Conservation (phyloP, 495 filamentous ascomycete genomes). For the Hyphodiscus hymeniophilus region DNA sequence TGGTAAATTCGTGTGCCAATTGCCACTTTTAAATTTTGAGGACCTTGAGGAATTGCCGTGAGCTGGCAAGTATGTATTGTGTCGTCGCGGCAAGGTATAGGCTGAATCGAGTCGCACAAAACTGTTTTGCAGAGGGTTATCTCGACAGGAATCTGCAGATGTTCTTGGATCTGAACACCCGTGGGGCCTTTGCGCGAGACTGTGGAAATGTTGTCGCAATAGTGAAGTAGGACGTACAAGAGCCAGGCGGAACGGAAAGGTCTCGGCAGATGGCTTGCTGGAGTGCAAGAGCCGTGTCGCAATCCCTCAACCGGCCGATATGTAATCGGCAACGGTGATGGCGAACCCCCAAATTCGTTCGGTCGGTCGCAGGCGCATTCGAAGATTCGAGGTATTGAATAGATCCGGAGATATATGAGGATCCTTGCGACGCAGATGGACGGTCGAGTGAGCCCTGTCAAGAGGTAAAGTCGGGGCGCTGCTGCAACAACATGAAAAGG, state of each 20-base stretch:
- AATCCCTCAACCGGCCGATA: constrained; percentile 6
- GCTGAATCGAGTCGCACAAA: constrained; percentile 10
- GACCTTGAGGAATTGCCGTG: not conserved
- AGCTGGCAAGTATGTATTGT: constrained; percentile 2
- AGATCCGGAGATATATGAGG: not conserved
- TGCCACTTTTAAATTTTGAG: not conserved
- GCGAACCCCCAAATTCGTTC: not conserved
- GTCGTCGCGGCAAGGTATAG: constrained; percentile 8
- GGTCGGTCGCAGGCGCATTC: constrained; percentile 5
- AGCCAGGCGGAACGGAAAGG: constrained; percentile 5
- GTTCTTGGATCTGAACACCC: not conserved
- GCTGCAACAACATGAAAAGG: constrained; percentile 13
- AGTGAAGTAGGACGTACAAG: constrained; percentile 6
- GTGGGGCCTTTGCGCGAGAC: constrained; percentile 2
- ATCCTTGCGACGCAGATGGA: constrained; percentile 5
- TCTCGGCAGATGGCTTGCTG: constrained; percentile 1
- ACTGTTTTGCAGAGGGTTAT: not conserved
- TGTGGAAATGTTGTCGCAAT: constrained; percentile 3
- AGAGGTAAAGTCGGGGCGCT: constrained; percentile 1
- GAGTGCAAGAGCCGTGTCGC: constrained; percentile 13
- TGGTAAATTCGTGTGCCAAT: constrained; percentile 6
- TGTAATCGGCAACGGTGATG: constrained; percentile 8
- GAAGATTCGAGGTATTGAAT: constrained; percentile 2
- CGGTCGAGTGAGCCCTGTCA: constrained; percentile 15
- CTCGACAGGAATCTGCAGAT: constrained; percentile 2